These are phyloP conservation scores for Inga leiocalycina DNA, from an alignment of 306 rosid genomes.

Conservation along the genomic window DNA sequence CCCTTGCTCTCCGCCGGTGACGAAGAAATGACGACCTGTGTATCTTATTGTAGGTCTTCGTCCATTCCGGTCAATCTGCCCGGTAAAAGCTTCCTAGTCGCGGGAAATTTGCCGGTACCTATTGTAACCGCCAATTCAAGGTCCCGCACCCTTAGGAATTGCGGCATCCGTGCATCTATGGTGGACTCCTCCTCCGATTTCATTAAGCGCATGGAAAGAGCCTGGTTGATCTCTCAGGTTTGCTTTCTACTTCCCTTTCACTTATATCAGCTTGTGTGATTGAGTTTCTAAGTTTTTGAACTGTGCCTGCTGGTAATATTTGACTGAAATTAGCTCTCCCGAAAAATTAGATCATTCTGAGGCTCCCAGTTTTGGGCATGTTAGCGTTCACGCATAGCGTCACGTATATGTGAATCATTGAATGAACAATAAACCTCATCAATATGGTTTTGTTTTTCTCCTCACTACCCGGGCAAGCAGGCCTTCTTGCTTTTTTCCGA, in stretches of 20 bases:
- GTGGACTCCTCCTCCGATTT: slow-evolving; percentile 86
- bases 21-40: slow-evolving; percentile 45
- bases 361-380: background rate
- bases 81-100: slow-evolving; percentile 29
- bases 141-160: slow-evolving; percentile 34
- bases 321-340: background rate
- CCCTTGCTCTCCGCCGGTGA: background rate
- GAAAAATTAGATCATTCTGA: background rate
- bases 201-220: slow-evolving; percentile 72
- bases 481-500: no score
- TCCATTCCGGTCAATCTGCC: slow-evolving; percentile 32
- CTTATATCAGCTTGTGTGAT: background rate
- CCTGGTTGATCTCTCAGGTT: slow-evolving; percentile 96
- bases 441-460: background rate
- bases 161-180: slow-evolving; percentile 62
- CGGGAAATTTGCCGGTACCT: slow-evolving; percentile 19
- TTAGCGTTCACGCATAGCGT: background rate
- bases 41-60: slow-evolving; percentile 33
- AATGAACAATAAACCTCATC: background rate
- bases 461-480: background rate
- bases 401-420: background rate
- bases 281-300: background rate
- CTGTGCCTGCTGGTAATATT: background rate
- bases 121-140: slow-evolving; percentile 33
- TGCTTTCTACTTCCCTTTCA: background rate